Percentiles rank a stretch among this genome's conserved stretches.
phyloP scores from a whole-genome alignment of 2,329 filamentous ascomycete genomes.

The Aspergillus transmontanensis region DNA sequence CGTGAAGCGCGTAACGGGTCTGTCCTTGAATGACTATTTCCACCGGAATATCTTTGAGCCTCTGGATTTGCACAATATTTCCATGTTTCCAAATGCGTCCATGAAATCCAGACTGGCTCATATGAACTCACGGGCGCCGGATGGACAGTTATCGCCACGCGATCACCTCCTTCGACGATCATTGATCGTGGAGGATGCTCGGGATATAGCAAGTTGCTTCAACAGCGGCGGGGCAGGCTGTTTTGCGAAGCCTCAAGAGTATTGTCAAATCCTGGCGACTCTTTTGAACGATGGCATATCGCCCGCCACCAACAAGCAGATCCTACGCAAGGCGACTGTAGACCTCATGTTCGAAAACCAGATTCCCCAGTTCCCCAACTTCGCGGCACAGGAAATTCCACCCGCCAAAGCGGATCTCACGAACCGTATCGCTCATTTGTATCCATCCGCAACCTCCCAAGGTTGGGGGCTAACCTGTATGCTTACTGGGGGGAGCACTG shows the following conservation, averaged over 20 bases:
- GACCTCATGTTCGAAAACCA: constrained; percentile 68
- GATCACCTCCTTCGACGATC: not conserved
- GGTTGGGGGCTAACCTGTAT: not conserved
- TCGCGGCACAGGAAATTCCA: constrained; percentile 49
- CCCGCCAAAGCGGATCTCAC: constrained; percentile 46
- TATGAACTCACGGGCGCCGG: not conserved
- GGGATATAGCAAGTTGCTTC: not conserved
- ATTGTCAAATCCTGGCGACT: constrained; percentile 55
- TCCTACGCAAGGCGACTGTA: constrained; percentile 61
- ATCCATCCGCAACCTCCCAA: not conserved
- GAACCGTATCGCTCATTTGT: not conserved
- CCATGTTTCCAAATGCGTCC: not conserved
- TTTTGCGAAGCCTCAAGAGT: not conserved
- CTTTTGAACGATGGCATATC: constrained; percentile 67
- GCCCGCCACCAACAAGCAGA: constrained; percentile 55
- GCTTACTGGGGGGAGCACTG: not conserved
- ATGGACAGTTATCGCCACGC: not conserved
- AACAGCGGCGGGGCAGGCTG: not conserved
- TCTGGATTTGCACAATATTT: not conserved
- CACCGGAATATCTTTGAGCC: not conserved
- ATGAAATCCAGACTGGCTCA: not conserved
- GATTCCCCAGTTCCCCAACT: constrained; percentile 58
- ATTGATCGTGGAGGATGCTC: not conserved
- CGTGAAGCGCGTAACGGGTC: not conserved
- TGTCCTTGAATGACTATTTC: not conserved